Conservation (phyloP, 768 basidiomycete species). For the Cubamyces lactineus region DNA sequence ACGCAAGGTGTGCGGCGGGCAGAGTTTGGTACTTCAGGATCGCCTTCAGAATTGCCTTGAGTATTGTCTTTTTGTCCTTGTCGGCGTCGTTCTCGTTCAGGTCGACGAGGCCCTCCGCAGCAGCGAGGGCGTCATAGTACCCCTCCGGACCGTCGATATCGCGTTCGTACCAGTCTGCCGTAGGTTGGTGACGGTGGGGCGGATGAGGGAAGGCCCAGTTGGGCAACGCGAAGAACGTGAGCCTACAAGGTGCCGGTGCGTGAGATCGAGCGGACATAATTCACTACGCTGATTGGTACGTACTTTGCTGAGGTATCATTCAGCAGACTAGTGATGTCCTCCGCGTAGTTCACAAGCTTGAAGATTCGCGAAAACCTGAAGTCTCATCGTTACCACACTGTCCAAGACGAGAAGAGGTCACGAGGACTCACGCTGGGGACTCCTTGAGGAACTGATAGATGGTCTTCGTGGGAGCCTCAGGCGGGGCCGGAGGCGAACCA, state of each 20-base stretch:
- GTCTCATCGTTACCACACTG: not conserved
- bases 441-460: constrained; percentile 36
- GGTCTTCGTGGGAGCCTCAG: constrained; percentile 22
- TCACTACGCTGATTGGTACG: constrained; percentile 1
- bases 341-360: constrained; percentile 45
- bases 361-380: constrained; percentile 45
- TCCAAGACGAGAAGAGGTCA: not conserved
- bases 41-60: constrained; percentile 56
- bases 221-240: constrained; percentile 59
- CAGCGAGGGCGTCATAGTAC: constrained; percentile 31
- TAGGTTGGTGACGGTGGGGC: constrained; percentile 21
- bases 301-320: constrained; percentile 45
- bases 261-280: not conserved
- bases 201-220: constrained; percentile 45
- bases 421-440: constrained; percentile 26
- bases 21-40: constrained; percentile 63
- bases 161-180: constrained; percentile 9
- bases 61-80: constrained; percentile 46
- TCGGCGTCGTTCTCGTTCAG: constrained; percentile 40
- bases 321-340: constrained; percentile 42
- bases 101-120: constrained; percentile 36
- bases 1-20: constrained; percentile 40
- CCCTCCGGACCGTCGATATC: constrained; percentile 10
- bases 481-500: not conserved
- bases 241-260: constrained; percentile 31